Percentiles rank a stretch among this genome's conserved stretches.
These are phyloP conservation scores for Aspergillus brunneoviolaceus DNA, from an alignment of 2,329 filamentous ascomycete species.

Conservation along the genomic window DNA sequence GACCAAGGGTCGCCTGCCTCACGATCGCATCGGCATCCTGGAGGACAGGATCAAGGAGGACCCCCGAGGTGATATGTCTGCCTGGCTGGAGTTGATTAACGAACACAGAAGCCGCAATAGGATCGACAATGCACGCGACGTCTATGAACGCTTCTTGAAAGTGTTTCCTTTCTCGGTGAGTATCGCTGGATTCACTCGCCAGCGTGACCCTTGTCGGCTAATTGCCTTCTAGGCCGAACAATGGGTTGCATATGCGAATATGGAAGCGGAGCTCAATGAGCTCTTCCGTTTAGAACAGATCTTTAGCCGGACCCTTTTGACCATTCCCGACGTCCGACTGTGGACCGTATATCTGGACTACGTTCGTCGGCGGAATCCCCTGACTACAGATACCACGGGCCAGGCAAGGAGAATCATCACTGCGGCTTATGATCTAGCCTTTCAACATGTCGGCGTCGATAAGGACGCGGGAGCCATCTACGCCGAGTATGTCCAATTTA, in stretches of 20 bases:
- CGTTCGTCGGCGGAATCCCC: slow-evolving; percentile 84
- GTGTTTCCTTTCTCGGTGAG: slow-evolving; percentile 90
- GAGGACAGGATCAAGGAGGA: slow-evolving; percentile 92
- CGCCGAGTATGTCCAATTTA: slow-evolving; percentile 92
- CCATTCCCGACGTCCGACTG: slow-evolving; percentile 77
- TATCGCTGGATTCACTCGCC: slow-evolving; percentile 25
- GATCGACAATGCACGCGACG: slow-evolving; percentile 73
- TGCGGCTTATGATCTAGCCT: slow-evolving; percentile 87
- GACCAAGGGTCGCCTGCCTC: slow-evolving; percentile 59
- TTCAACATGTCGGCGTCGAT: slow-evolving; percentile 86
- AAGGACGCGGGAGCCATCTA: slow-evolving; percentile 86
- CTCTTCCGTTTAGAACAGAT: slow-evolving; percentile 77
- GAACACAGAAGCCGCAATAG: slow-evolving; percentile 81
- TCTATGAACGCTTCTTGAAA: slow-evolving; percentile 83
- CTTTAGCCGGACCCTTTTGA: slow-evolving; percentile 75
- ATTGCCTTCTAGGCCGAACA: slow-evolving; percentile 69
- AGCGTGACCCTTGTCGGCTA: slow-evolving; percentile 26
- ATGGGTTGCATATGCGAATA: slow-evolving; percentile 84
- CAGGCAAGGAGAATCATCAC: slow-evolving; percentile 75
- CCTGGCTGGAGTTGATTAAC: slow-evolving; percentile 83
- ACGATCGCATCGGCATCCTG: slow-evolving; percentile 74
- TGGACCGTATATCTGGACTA: slow-evolving; percentile 96
- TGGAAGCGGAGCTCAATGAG: slow-evolving; percentile 86
- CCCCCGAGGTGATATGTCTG: slow-evolving; percentile 85
- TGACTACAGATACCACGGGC: slow-evolving; percentile 75